Percentiles rank a stretch among this genome's conserved stretches.
Conservation (phyloP, 2,329 filamentous ascomycete genomes). For the Trichoderma oligosporum region DNA sequence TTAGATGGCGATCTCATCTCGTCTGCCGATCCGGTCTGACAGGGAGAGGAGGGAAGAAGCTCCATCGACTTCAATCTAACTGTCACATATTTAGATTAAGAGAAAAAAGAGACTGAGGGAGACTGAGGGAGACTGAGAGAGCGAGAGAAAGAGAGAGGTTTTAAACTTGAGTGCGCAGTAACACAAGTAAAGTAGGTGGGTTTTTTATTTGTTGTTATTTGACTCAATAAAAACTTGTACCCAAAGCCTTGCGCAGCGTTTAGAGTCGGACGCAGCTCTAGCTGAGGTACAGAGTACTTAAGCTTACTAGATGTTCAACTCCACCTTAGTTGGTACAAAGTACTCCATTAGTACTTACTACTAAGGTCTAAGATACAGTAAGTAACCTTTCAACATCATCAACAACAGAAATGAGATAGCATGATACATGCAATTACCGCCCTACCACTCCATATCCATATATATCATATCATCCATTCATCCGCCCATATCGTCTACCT, state of each 20-base stretch:
- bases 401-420: too few species aligned
- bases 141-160: neutral
- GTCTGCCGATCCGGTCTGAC: neutral
- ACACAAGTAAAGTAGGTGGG: neutral
- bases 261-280: too few species aligned
- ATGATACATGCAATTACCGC: neutral
- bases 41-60: conserved; percentile 10
- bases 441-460: too few species aligned
- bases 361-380: too few species aligned
- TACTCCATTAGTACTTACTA: too few species aligned
- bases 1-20: conserved; percentile 14
- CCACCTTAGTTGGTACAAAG: too few species aligned
- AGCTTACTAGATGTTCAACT: neutral
- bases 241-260: too few species aligned
- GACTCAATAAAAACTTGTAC: too few species aligned
- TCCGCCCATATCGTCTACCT: neutral
- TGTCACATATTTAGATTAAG: conserved; percentile 10
- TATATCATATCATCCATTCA: neutral
- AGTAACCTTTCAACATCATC: too few species aligned
- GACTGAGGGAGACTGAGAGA: neutral
- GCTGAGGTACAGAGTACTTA: neutral
- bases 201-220: too few species aligned
- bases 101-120: neutral
- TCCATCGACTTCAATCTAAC: conserved; percentile 19
- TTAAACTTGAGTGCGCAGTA: neutral